These are phyloP conservation scores for Oryza brachyantha DNA, from an alignment of 176 grass and related monocot species.

Conservation along the genomic window DNA sequence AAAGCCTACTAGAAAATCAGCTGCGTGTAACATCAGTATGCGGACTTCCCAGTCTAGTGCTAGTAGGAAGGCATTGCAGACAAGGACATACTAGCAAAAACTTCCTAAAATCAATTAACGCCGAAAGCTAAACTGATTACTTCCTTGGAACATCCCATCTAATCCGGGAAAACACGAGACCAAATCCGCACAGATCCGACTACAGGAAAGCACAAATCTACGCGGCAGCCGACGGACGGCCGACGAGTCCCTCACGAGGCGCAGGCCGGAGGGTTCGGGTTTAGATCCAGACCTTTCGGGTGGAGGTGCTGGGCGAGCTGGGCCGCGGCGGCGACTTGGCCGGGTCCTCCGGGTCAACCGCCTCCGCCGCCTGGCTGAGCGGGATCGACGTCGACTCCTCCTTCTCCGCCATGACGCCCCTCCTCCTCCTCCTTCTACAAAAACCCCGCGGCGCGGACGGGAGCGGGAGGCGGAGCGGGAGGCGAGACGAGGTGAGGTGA, in stretches of 20 bases:
- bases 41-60: background rate
- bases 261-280: background rate
- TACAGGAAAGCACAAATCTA: background rate
- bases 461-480: background rate
- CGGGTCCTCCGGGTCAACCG: constrained; percentile 83
- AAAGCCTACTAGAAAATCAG: background rate
- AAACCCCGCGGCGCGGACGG: background rate
- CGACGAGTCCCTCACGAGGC: background rate
- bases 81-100: background rate
- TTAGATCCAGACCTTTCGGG: constrained; percentile 81
- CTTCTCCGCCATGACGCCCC: constrained; percentile 70
- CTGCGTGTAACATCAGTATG: background rate
- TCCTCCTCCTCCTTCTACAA: constrained; percentile 13
- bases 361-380: constrained; percentile 69
- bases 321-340: constrained; percentile 72
- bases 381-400: constrained; percentile 87
- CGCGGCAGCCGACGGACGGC: background rate
- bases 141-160: background rate
- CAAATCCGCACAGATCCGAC: background rate
- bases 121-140: background rate
- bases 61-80: background rate
- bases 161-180: background rate
- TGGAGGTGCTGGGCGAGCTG: constrained; percentile 77
- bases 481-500: background rate
- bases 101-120: background rate